Evolutionary conservation across 179 eudicot species (phyloP), one percentile per base, ranked within the genome.

Genomic region (Silene coronaria): DNA sequence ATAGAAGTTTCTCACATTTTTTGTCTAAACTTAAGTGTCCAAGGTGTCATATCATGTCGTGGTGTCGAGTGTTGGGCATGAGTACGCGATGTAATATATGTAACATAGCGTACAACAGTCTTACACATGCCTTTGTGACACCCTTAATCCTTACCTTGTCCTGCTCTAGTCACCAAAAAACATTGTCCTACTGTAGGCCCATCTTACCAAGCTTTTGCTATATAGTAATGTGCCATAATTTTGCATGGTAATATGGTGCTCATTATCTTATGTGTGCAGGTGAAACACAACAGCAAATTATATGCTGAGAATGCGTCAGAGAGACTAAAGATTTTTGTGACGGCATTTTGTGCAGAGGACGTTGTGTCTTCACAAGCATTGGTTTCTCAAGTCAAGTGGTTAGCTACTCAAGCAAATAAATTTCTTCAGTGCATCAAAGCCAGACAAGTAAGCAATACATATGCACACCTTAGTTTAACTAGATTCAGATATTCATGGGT

Each of bases 311-410:
- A 87, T 76, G 88, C 88, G 27, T 84, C 93, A 2, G 80, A 83
- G 62, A 87, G 93, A 76, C 61, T 90, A 16, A 81, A 85, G 77
- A 80, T 92, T 0, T 87, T 79, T 42, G 80, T 87, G 66, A 84
- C 84, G 83, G 90, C 91, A 11, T 90, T 92, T 55, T 85, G 87
- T 67, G 96, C 89, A 19, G 83, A 85, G 74, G 89, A 90, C 63
- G 46, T 28, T 23, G 48, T 73, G 42, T 75, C 87, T 69, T 81
- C 88, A 51, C 84, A 74, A 62, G 84, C 86, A 51, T 74, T 80
- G 28, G 76, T 87, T 46, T 85, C 83, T 55, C 93, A 87, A 80
- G 85, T 90, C 55, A 87, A 84, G 74, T 80, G 81, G n/a, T 79
- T 86, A 68, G 84, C 85, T 74, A 30, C 61, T 32, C 71, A 74